Conservation (phyloP, 2,329 filamentous ascomycete genomes). For the Fusarium buxicola region DNA sequence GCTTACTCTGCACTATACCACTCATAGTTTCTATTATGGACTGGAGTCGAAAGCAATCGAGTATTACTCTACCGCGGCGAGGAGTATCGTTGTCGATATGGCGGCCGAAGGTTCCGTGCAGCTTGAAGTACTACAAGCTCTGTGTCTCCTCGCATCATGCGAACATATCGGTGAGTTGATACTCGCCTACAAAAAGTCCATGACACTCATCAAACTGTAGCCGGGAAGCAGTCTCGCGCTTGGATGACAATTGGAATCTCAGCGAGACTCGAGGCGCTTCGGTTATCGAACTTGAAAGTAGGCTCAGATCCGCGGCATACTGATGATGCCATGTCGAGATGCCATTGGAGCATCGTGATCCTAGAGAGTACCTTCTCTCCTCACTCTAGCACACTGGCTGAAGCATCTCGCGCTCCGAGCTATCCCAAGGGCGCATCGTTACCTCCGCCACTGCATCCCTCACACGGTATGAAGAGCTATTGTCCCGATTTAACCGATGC, state of each 20-base stretch:
- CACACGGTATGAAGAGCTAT: conserved; percentile 29
- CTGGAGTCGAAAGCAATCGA: conserved; percentile 35
- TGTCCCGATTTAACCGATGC: conserved; percentile 38
- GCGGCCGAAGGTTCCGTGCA: conserved; percentile 21
- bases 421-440: conserved; percentile 31
- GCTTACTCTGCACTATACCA: conserved; percentile 24
- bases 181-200: accelerated
- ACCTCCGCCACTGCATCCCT: conserved; percentile 16
- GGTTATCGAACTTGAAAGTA: conserved; percentile 1
- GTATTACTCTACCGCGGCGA: conserved; percentile 31
- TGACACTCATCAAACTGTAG: not conserved
- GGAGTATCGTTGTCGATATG: conserved; percentile 35
- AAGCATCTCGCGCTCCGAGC: conserved; percentile 1
- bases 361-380: conserved; percentile 36
- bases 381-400: not conserved
- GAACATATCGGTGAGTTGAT: conserved; percentile 31
- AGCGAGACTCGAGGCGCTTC: conserved; percentile 34
- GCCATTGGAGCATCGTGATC: conserved; percentile 36
- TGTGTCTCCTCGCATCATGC: conserved; percentile 38
- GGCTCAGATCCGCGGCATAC: not conserved
- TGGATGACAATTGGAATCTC: conserved; percentile 44
- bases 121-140: conserved; percentile 31
- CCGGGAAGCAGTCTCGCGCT: conserved; percentile 29
- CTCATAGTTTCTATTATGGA: conserved; percentile 30
- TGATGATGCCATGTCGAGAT: conserved; percentile 21